Base-by-base conservation (phyloP, 2,329 filamentous ascomycete species). In the Monosporascus ibericus region DNA sequence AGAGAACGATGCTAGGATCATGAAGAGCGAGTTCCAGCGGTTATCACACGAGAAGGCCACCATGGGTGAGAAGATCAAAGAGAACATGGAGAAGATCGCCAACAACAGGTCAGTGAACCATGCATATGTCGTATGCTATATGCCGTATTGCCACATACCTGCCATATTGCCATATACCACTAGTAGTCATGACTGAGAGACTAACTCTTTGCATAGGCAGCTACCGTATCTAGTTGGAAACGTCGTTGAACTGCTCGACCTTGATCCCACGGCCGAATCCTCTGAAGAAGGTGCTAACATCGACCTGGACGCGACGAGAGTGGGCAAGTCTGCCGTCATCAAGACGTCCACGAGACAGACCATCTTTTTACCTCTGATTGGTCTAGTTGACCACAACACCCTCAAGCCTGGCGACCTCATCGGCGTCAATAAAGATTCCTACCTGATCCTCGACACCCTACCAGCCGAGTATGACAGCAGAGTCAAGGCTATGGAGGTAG, bases 401-500 rank as follows among this genome's bases (percentile, higher is more conserved):
- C 81, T 99, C 53, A 96, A 96, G 78, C 94, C 94, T 2, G 92
- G 86, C 64, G 95, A 99, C 67, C 81, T 99, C 47, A 99, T 99
- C 57, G 94, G 94, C 72, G 92, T 99, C 53, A 97, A 99, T 72
- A 99, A 99, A 76, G 95, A 99, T 67, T 97, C 92, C 53, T 99
- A 99, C 70, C 85, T 99, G 37, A 90, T 99, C 60, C 81, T 99
- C 53, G 95, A 99, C 69, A 99, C 94, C 24, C 79, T 99, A 60
- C 94, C 94, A 1, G 94, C 94, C 47, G 95, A 99, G 72, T 99
- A 99, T 68, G 94, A 99, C 69, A 97, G 92, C 75, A 85, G 94
- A 71, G 94, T 99, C 60, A 99, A 99, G 78, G 95, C 95, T 37
- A 99, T 99, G 94, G 95, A 99, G 77, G 94, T 99, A 7, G 94